phyloP scores from a whole-genome alignment of 352 stramenopile species.

The Phytophthora litchii region DNA sequence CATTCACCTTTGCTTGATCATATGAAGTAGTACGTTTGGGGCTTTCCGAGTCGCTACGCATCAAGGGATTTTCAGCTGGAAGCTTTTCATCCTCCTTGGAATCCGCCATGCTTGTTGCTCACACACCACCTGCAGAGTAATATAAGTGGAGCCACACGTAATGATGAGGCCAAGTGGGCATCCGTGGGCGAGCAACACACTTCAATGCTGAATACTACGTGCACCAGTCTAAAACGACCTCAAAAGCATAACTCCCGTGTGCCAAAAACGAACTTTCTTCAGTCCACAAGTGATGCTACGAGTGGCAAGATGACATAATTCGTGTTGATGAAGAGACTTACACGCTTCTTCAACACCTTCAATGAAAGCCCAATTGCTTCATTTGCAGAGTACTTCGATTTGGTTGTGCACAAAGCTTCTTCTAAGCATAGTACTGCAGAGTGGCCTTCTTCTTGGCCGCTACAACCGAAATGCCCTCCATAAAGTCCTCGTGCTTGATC shows the following conservation, averaged over 20 bases:
- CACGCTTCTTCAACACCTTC: no score
- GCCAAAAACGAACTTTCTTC: no score
- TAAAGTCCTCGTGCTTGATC: slow-evolving; percentile 99
- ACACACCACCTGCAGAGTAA: not conserved
- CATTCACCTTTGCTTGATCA: slow-evolving; percentile 28
- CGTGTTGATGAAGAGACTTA: no score
- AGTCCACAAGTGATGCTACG: no score
- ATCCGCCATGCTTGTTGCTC: slow-evolving; percentile 11
- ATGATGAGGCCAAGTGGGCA: slow-evolving; percentile 11
- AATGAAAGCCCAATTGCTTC: slow-evolving; percentile 8
- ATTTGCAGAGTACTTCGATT: slow-evolving; percentile 10
- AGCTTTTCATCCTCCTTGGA: not conserved
- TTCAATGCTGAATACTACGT: not conserved
- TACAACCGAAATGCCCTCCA: slow-evolving; percentile 98
- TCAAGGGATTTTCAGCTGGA: slow-evolving; percentile 2
- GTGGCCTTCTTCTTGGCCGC: slow-evolving; percentile 98
- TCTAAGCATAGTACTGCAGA: slow-evolving; percentile 97
- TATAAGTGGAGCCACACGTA: slow-evolving; percentile 5
- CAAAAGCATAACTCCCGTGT: slow-evolving; percentile 17
- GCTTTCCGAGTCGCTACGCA: slow-evolving; percentile 9
- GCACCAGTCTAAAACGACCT: slow-evolving; percentile 9
- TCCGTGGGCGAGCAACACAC: slow-evolving; percentile 9
- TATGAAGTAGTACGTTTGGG: slow-evolving; percentile 15
- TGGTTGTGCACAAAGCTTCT: slow-evolving; percentile 1
- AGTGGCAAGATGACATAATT: no score